These are phyloP conservation scores for Pseudogymnoascus pannorum DNA, from an alignment of 2,329 filamentous ascomycete species.

Conservation along the genomic window DNA sequence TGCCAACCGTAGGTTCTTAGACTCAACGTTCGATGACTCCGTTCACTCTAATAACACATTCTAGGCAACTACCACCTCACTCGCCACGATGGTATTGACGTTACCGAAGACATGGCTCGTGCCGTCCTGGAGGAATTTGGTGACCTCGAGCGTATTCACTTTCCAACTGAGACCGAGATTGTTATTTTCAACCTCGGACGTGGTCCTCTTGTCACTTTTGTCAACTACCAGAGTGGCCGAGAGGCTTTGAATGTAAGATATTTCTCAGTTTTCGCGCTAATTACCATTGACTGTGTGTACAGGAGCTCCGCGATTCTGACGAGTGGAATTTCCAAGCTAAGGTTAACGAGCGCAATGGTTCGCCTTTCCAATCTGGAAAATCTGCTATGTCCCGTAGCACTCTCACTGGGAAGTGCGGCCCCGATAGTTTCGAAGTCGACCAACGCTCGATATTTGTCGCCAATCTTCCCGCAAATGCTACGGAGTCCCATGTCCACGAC, in stretches of 20 bases:
- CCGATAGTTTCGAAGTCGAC: slow-evolving; percentile 37
- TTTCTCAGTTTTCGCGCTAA: neutral
- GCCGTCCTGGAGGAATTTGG: slow-evolving; percentile 39
- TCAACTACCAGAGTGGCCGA: slow-evolving; percentile 43
- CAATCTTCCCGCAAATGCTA: slow-evolving; percentile 34
- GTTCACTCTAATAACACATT: neutral
- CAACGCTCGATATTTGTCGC: slow-evolving; percentile 42
- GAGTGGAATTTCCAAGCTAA: slow-evolving; percentile 21
- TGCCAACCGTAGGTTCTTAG: slow-evolving; percentile 44
- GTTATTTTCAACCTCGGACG: slow-evolving; percentile 26
- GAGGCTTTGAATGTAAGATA: slow-evolving; percentile 42
- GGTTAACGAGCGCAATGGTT: neutral
- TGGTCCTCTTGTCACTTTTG: slow-evolving; percentile 42
- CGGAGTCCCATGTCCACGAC: slow-evolving; percentile 31
- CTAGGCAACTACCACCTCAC: slow-evolving; percentile 45
- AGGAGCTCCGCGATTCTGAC: slow-evolving; percentile 23
- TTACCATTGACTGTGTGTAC: neutral
- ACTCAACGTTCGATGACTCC: neutral
- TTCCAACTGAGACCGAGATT: slow-evolving; percentile 21
- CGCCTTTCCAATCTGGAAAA: neutral
- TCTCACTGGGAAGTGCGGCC: slow-evolving; percentile 14
- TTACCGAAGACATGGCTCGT: slow-evolving; percentile 39
- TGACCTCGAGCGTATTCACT: slow-evolving; percentile 29
- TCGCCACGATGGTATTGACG: slow-evolving; percentile 30
- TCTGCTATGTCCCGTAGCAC: neutral